Base-by-base conservation (phyloP, 2,329 filamentous ascomycete genomes). In the Nothopassalora personata region DNA sequence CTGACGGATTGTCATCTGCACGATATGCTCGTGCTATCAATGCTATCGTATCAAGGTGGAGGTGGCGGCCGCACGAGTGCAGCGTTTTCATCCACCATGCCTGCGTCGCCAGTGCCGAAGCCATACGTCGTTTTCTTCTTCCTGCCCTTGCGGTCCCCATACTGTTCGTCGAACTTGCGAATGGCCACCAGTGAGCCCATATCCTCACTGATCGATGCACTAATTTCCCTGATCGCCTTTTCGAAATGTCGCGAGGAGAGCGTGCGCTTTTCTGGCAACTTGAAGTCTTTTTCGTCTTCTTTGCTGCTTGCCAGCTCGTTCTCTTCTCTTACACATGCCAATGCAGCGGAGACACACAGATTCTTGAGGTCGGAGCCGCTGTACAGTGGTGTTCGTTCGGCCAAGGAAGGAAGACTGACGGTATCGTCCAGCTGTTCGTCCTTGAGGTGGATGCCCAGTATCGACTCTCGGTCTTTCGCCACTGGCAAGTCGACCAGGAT, bases 121-220 rank as follows among this genome's bases (percentile, higher is more conserved):
- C 72, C 72, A 61, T 71, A 73, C 15, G 63, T 62, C 9, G 64
- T 53, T 67, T 72, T 73, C 67, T 72, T 72, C 53, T 64, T 82
- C 66, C 83, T 83, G 1, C 82, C 84, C 69, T 85, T 87, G 36
- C 87, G 83, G 71, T 96, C 91, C 28, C 94, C 93, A 72, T 92
- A 99, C 73, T 93, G 89, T 76, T 96, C 90, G 71, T 99, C 94
- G 70, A 97, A 99, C 75, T 95, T 95, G 67, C 90, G 84, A 68
- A 99, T 96, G 11, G 90, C 89, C 64, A 85, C 84, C 62, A 99
- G 78, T 33, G 86, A 90, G 52, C 85, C 81, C 93, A 97, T 97
- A 70, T 99, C 92, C 74, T 97, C 93, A 67, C 86, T 92, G 65
- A 97, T 92, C 68, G 90, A 95, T 0, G 94, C 91, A 57, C 88